Base-by-base conservation (phyloP, 345 rosid species). In the Ricinus communis region DNA sequence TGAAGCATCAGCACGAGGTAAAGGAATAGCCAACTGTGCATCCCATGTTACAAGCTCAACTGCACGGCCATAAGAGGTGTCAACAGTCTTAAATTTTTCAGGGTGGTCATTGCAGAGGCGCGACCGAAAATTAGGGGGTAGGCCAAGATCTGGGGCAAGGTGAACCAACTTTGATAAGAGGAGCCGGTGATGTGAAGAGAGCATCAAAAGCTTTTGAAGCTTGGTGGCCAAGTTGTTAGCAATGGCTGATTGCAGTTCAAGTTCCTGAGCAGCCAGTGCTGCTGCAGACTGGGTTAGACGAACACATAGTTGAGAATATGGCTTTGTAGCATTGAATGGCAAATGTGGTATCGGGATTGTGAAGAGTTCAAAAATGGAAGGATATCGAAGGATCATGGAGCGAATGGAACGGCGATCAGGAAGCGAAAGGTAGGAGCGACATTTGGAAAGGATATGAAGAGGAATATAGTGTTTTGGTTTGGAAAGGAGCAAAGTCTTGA, bases 1-100 rank as follows among this genome's bases (percentile, higher is more conserved):
- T 21, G 77, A 61, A 52, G 65, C 79, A 46, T 80, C 76, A 45
- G 86, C 78, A 43, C 8, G 50, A 40, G 88, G 79, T 58, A 90
- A 47, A 33, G 85, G 84, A 27, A 74, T 53, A 10, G 93, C 95
- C 65, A 94, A 75, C 8, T 87, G 77, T 0, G 80, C 80, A 74
- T 88, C 88, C 97, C 96, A 94, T 4, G 78, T 68, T 54, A 90
- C 91, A 72, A 94, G 98, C 87, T 94, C 96, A 2, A 91, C 83
- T 0, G 97, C 97, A 61, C 86, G 88, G 45, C 97, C 98, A 27
- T 90, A 88, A 1, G 93, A 88, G 33, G 96, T 91, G 31, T 86
- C 90, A 9, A 90, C 88, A 25, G 82, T 85, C 87, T 80, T 91
- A 80, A 94, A 90, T 78, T 79, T 87, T 13, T 87, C 88, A 0